Conservation (phyloP, 225 moss, liverwort and hornwort genomes). For the Neckera pumila region DNA sequence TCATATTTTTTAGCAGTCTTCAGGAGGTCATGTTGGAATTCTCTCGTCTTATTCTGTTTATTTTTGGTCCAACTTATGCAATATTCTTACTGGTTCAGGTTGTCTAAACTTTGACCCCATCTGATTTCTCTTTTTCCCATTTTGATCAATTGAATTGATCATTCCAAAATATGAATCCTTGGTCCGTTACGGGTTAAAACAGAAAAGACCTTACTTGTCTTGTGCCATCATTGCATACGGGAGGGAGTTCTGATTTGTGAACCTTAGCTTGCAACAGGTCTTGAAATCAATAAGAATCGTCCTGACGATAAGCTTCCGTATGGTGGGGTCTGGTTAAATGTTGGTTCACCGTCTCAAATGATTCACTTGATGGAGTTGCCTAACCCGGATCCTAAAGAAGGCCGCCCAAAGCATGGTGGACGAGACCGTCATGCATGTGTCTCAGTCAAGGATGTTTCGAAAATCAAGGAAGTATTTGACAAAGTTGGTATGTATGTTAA, state of each 20-base stretch:
- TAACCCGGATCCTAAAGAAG: conserved; percentile 81
- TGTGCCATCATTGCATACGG: neutral
- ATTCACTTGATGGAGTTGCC: conserved; percentile 98
- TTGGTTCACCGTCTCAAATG: conserved; percentile 78
- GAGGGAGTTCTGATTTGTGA: conserved; percentile 1
- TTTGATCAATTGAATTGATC: neutral
- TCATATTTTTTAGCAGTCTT: neutral
- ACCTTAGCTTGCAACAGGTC: conserved; percentile 29
- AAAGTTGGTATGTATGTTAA: conserved; percentile 54
- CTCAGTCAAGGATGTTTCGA: conserved; percentile 57
- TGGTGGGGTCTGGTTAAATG: conserved; percentile 83
- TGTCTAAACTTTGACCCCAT: neutral
- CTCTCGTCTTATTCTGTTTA: neutral
- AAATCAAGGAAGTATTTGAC: conserved; percentile 58
- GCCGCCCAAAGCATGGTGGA: conserved; percentile 85
- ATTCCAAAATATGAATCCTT: neutral
- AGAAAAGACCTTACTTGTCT: neutral
- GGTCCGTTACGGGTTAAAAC: neutral
- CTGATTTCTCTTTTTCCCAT: neutral
- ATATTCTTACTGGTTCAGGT: neutral
- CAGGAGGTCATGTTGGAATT: neutral
- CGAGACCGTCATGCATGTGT: conserved; percentile 95
- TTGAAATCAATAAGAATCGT: conserved; percentile 64
- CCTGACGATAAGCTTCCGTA: conserved; percentile 78
- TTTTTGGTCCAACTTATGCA: neutral